Base-by-base conservation (phyloP, 495 filamentous ascomycete species). In the Lasiosphaeris hirsuta region DNA sequence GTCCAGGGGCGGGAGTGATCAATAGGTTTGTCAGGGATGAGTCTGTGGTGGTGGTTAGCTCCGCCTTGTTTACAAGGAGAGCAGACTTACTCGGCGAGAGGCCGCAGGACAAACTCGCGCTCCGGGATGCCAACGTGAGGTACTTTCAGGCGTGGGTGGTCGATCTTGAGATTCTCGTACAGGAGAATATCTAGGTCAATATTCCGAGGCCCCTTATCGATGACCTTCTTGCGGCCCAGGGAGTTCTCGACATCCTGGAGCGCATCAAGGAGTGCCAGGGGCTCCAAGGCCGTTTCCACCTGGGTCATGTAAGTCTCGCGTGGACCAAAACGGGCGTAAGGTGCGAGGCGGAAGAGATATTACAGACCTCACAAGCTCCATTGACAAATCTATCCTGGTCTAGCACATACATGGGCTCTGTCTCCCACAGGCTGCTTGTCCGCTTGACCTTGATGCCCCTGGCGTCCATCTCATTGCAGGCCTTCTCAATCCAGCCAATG, bases 131-230 rank as follows among this genome's bases (percentile, higher is more conserved):
- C 75, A 19, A 83, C 76, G 69, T 98, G 94, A 40, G 94, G 94
- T 45, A 98, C 84, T 49, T 79, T 87, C 35, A 98, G 84, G 40
- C 89, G 85, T 17, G 84, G 78, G 54, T 88, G 80, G 47, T 83
- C 69, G 46, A 95, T 66, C 3, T 72, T 76, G 54, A 86, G 67
- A 47, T 89, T 77, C 57, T 90, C 88, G 63, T 96, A 96, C 4
- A 97, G 78, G 4, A 98, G 78, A 54, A 98, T 94, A 64, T 98
- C 94, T 13, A 98, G 79, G 64, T 98, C 94, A 41, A 98, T 95
- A 56, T 87, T 92, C 0, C 94, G 83, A 13, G 94, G 94, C 0
- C 94, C 94, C 65, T 98, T 98, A 58, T 96, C 91, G 49, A 97
- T 85, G 37, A 89, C 63, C 70, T 96, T 96, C 54, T 82, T 81